phyloP scores from a whole-genome alignment of 2,329 filamentous ascomycete species.

The Sarocladiaceae sp. region DNA sequence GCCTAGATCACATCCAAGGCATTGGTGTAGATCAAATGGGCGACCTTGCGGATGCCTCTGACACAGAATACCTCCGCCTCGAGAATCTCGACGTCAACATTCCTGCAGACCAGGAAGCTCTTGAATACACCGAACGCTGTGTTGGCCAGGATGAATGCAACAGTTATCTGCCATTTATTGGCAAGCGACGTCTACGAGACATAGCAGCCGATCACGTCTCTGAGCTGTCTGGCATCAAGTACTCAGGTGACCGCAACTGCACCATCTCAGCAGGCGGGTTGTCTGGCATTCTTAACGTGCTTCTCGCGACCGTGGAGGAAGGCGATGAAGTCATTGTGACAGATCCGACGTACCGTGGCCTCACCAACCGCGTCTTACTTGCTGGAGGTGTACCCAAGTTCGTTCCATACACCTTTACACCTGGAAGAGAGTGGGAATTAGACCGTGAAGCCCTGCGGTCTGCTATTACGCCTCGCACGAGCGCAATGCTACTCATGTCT shows the following conservation, averaged over 20 bases:
- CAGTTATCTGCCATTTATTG: conserved; percentile 3
- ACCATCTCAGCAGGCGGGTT: conserved; percentile 4
- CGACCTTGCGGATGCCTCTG: conserved; percentile 3
- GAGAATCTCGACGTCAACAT: conserved; percentile 9
- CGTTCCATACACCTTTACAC: not conserved
- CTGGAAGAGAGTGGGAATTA: conserved; percentile 4
- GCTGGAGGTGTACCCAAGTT: conserved; percentile 2
- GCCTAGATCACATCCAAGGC: conserved; percentile 7
- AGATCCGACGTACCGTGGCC: conserved; percentile 5
- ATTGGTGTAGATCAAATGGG: conserved; percentile 7
- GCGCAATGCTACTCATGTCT: conserved; percentile 7
- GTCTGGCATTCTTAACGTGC: conserved; percentile 7
- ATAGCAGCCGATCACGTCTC: conserved; percentile 4
- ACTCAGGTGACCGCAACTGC: conserved; percentile 3
- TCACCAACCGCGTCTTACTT: conserved; percentile 5
- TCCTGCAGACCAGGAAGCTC: conserved; percentile 1
- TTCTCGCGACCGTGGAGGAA: conserved; percentile 5
- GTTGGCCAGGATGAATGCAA: conserved; percentile 2
- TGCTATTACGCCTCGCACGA: not conserved
- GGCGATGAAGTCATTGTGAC: conserved; percentile 6
- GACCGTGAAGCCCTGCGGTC: conserved; percentile 1
- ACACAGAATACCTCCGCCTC: conserved; percentile 5
- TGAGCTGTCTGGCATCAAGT: not conserved
- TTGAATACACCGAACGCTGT: not conserved
- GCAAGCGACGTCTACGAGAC: conserved; percentile 3